Conservation (phyloP, 768 basidiomycete species). For the Gyrodon lividus region DNA sequence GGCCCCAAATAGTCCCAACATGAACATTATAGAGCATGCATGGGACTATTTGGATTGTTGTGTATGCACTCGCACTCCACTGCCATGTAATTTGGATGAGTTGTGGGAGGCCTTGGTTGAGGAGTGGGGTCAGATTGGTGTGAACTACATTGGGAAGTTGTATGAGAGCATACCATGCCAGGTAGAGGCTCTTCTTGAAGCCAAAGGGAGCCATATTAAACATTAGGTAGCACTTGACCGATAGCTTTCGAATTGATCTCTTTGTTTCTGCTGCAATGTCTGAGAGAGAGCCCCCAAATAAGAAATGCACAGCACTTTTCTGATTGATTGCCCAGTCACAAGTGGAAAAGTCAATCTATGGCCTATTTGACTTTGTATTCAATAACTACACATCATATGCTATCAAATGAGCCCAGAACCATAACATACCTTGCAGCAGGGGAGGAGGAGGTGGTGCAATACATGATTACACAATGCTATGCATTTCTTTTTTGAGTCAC, state of each 20-base stretch:
- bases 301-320: neutral
- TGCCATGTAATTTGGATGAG: slow-evolving; percentile 18
- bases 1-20: slow-evolving; percentile 35
- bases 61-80: slow-evolving; percentile 1
- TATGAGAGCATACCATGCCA: slow-evolving; percentile 3
- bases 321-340: neutral
- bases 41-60: slow-evolving; percentile 20
- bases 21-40: slow-evolving; percentile 25
- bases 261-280: neutral
- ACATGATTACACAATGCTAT: neutral
- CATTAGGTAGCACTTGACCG: slow-evolving; percentile 17
- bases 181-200: slow-evolving; percentile 19
- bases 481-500: neutral
- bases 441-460: neutral
- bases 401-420: neutral
- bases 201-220: slow-evolving; percentile 24
- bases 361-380: neutral
- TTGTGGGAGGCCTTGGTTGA: slow-evolving; percentile 27
- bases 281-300: neutral
- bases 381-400: neutral
- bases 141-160: neutral
- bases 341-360: neutral
- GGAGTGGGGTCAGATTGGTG: slow-evolving; percentile 14
- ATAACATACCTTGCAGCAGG: neutral
- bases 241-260: neutral